phyloP scores from a whole-genome alignment of 2,329 filamentous ascomycete genomes.

The Colletotrichum noveboracense region DNA sequence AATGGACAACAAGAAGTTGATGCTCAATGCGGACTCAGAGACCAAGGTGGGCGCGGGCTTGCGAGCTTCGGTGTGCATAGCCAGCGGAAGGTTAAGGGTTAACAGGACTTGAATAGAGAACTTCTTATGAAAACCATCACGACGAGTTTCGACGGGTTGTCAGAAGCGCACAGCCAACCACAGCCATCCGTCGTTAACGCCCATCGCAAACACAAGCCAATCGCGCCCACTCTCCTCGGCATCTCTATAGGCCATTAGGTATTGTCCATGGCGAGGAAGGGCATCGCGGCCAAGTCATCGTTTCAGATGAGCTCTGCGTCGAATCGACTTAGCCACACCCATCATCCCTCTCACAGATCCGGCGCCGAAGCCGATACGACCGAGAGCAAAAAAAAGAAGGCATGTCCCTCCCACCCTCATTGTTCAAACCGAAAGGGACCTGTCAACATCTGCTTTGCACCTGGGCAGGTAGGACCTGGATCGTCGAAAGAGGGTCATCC shows the following conservation, averaged over 20 bases:
- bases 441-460: background rate
- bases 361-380: background rate
- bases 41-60: background rate
- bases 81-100: background rate
- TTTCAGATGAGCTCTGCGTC: slow-evolving; percentile 7
- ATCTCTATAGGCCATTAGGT: background rate
- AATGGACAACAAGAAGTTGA: background rate
- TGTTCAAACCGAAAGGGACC: background rate
- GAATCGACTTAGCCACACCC: background rate
- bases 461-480: background rate
- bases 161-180: background rate
- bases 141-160: background rate
- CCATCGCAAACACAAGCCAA: background rate
- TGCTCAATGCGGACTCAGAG: background rate
- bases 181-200: background rate
- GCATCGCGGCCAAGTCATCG: background rate
- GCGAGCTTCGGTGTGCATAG: background rate
- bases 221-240: background rate
- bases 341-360: background rate
- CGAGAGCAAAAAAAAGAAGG: background rate
- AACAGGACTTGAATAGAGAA: background rate
- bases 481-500: background rate
- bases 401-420: background rate
- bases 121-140: background rate
- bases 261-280: background rate